These are phyloP conservation scores for Sanchytrium tribonematis DNA, from an alignment of 371 early-diverging fungal species.

Conservation along the genomic window DNA sequence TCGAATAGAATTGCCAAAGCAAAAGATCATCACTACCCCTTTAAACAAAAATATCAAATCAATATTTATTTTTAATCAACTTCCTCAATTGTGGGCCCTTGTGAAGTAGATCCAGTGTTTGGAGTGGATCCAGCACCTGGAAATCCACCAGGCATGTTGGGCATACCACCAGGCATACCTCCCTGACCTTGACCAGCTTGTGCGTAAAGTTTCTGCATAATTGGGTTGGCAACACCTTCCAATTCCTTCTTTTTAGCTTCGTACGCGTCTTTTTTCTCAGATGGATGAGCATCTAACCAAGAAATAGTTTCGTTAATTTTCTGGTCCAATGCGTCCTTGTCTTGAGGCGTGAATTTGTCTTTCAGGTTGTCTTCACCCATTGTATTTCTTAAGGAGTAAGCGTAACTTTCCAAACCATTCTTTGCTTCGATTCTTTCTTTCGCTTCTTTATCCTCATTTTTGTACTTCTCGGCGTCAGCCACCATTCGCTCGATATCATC, in stretches of 20 bases:
- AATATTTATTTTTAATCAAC: no score
- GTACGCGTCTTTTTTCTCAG: conserved; percentile 78
- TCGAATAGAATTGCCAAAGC: no score
- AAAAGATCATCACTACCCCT: no score
- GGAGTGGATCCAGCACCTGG: conserved; percentile 8
- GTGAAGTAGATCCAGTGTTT: conserved; percentile 4
- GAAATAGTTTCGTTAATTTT: conserved; percentile 51
- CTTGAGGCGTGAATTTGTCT: conserved; percentile 41
- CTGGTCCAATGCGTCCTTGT: conserved; percentile 48
- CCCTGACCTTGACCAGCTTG: conserved; percentile 32
- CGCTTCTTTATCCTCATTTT: conserved; percentile 56
- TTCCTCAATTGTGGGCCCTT: conserved; percentile 3
- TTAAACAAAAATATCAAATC: no score
- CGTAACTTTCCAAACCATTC: conserved; percentile 72
- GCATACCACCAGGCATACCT: conserved; percentile 16
- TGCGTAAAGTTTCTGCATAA: conserved; percentile 65
- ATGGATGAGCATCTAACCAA: conserved; percentile 61
- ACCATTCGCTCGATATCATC: conserved; percentile 93
- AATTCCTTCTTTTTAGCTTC: conserved; percentile 75
- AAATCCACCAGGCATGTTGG: conserved; percentile 17
- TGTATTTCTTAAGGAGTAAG: conserved; percentile 73
- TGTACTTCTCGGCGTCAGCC: conserved; percentile 43
- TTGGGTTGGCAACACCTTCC: conserved; percentile 76
- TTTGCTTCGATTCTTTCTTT: conserved; percentile 47
- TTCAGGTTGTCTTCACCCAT: conserved; percentile 56